Evolutionary conservation across 208 protist species (phyloP), one percentile per base, ranked within the genome.

Genomic region (Porcisia deanei): DNA sequence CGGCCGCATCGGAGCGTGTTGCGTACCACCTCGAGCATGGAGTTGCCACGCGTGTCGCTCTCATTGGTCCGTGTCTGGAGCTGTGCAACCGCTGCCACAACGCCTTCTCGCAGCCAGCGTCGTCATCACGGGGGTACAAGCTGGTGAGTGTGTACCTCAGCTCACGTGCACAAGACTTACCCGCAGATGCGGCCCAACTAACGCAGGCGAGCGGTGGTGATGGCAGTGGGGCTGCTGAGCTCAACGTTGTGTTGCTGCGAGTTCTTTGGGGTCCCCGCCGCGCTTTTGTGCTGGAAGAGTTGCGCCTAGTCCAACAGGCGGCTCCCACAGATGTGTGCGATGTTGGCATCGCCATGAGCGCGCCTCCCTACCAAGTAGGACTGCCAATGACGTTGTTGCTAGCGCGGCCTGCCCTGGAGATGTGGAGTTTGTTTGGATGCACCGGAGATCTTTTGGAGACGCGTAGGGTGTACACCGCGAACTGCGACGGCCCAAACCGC

Each of bases 61-160:
- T 91, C 53, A 74, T 90, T 5, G 89, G 90, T 20, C 88, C 90
- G 3, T 94, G 90, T 71, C 58, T 88, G 54, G 83, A 89, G 79
- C 79, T 91, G 9, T 94, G 90, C 79, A 82, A 72, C 64, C 73
- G 69, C 43, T 94, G 90, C 53, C 67, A 77, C 47, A 93, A 88
- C 73, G 65, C 64, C 30, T 77, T 76, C 54, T 71, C 61, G 9
- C 49, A 18, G 9, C 6, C 49, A 3, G 4, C 54, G 30, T 2
- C 41, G 57, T 53, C 59, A 37, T 49, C 65, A 55, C 41, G 49
- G 1, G 71, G 61, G 22, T 66, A 70, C 75, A 73, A 6, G 30
- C 52, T 64, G 37, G 70, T 92, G 68, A 88, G 77, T 55, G 8
- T 92, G 16, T 87, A 81, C 59, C 60, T 92, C 18, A 79, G 83